Evolutionary conservation across 257 asterid species (phyloP).

Genomic region (Vinca minor): DNA sequence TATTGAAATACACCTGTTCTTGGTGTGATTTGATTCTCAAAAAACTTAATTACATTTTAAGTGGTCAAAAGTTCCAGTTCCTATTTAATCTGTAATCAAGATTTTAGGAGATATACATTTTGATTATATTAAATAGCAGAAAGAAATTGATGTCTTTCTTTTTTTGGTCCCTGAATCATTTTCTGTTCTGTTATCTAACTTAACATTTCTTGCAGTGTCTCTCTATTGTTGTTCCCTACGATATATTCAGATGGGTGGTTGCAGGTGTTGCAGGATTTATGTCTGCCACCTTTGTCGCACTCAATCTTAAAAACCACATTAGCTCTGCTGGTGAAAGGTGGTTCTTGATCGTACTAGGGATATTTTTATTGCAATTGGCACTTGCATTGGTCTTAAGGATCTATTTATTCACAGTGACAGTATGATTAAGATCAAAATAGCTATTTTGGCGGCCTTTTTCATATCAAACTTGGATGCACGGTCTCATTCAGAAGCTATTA

Average conservation of each 20-base stretch:
- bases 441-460: not conserved
- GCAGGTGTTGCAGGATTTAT: constrained; percentile 89
- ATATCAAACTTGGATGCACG: not conserved
- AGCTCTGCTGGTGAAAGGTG: constrained; percentile 95
- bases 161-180: too few species aligned
- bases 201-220: constrained; percentile 58
- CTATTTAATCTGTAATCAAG: not conserved
- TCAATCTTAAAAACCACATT: constrained; percentile 81
- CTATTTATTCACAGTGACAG: constrained; percentile 69
- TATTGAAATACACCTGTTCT: not conserved
- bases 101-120: too few species aligned
- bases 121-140: not conserved
- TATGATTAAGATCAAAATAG: constrained; percentile 21
- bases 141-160: not conserved
- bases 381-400: constrained; percentile 77
- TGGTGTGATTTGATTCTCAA: not conserved
- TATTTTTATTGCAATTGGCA: constrained; percentile 90
- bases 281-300: constrained; percentile 90
- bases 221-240: constrained; percentile 71
- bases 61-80: not conserved
- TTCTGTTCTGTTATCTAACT: not conserved
- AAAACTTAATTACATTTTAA: not conserved
- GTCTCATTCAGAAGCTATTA: constrained; percentile 13
- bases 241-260: constrained; percentile 80
- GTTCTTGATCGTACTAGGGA: constrained; percentile 78